Base-by-base conservation (phyloP, 2,329 filamentous ascomycete species). In the Xylaria sp. region DNA sequence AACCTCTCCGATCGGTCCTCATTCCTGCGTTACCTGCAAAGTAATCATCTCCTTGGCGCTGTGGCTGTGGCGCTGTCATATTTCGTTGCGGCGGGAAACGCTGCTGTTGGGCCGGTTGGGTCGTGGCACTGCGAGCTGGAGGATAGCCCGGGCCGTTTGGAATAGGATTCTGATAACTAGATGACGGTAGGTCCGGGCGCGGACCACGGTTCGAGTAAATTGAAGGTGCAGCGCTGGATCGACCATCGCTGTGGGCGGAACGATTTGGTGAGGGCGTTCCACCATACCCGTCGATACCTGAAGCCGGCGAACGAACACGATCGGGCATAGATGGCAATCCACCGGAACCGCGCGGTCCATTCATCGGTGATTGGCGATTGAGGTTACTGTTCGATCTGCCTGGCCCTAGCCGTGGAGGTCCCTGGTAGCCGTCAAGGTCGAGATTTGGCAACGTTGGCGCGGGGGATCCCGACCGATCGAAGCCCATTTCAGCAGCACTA, bases 401-500 rank as follows among this genome's bases (percentile, higher is more conserved):
- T 17, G 82, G 83, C 21, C 77, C 78, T 6, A 79, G 75, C 36
- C 78, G 80, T 1, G 75, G 73, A 9, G 78, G 79, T 6, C 78
- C 73, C 69, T 75, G 72, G 34, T 74, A 79, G 47, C 69, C 73
- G 67, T 65, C 72, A 19, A 77, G 39, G 42, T 79, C 75, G 30
- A 79, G 67, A 6, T 72, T 69, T n/a, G 81, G 79, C 11, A 83
- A 62, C 36, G 78, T 74, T 36, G 81, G 79, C 4, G 75, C 79
- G 1, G 81, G 81, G 1, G 82, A 82, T 4, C 77, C 76, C 6
- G 80, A 71, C 47, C 80, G 77, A 24, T 75, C 76, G 74, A 85
- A 85, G 21, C 89, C 89, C 86, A 91, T 91, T 6, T 85, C 84
- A 36, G 85, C 84, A 5, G 89, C 89, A 67, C 87, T 83, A 19